Base-by-base conservation (phyloP, 169 alveolate genomes). In the Eimeria acervulina region DNA sequence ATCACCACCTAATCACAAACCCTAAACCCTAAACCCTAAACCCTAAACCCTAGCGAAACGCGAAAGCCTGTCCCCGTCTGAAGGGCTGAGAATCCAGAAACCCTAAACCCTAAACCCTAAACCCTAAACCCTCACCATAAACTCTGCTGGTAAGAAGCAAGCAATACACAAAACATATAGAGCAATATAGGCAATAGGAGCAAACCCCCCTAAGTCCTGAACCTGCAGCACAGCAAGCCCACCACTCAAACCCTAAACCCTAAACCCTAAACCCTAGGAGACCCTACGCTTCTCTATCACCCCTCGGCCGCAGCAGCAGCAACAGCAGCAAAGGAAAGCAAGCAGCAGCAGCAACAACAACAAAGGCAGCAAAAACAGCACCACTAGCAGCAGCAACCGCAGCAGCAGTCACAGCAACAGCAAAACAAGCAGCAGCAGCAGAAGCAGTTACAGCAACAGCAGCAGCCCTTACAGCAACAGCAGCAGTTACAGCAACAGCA, bases 61-160 rank as follows among this genome's bases (percentile, higher is more conserved):
- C n/a, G 17, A 19, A 19, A 19, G 5, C 66, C 26, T 19, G 5
- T 5, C 5, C 55, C 55, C 5, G 52, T 26, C 85, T 19, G 0
- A 21, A n/a, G 13, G 31, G 31, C 15, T 33, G 21, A 1, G 13
- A 74, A 21, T 28, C 85, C 31, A n/a, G 44, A 38, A 78, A n/a
- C 61, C 42, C 63, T 31, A n/a, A 78, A n/a, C 36, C 21, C 23
- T 42, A 81, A 42, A 81, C 40, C 42, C 66, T 44, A 44, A 38
- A 76, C 59, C 61, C 47, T 8, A 59, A 44, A 63, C 44, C 90
- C 91, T 55, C 87, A 92, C 95, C 83, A 92, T 63, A 19, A 63
- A 84, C 52, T 92, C 95, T 7, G 95, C 95, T 0, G 95, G 95
- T 38, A 92, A 28, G 91, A 92, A 51, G 84, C 61, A 38, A 31